Percentiles rank a stretch among this genome's conserved stretches.
phyloP scores from a whole-genome alignment of 2,329 filamentous ascomycete genomes.

The Calycina herbarum region DNA sequence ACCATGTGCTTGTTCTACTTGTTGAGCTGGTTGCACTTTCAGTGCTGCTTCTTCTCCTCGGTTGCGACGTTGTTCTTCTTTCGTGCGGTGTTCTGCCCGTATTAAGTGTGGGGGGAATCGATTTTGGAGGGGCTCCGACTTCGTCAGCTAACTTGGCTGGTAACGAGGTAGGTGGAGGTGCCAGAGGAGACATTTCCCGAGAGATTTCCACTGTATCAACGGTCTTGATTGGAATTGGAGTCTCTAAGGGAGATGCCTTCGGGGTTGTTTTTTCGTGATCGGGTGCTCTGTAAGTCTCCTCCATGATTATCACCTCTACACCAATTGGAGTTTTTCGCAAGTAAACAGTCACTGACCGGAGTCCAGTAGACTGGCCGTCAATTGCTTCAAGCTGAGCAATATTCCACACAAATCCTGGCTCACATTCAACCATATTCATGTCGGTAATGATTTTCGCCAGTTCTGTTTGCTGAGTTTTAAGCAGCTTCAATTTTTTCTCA shows the following conservation, averaged over 20 bases:
- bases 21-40: neutral
- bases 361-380: slow-evolving; percentile 4
- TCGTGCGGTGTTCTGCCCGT: neutral
- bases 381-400: slow-evolving; percentile 8
- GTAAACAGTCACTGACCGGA: slow-evolving; percentile 8
- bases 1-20: neutral
- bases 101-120: neutral
- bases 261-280: neutral
- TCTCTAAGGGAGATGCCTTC: neutral
- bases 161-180: neutral
- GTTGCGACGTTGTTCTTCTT: neutral
- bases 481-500: slow-evolving; percentile 9
- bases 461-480: slow-evolving; percentile 5
- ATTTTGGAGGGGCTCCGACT: neutral
- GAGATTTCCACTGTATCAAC: neutral
- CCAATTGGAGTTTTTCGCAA: slow-evolving; percentile 1
- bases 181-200: neutral
- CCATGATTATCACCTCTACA: neutral
- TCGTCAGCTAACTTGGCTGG: neutral
- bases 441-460: neutral
- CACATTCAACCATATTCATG: slow-evolving; percentile 3
- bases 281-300: neutral
- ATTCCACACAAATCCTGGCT: slow-evolving; percentile 7
- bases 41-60: neutral
- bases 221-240: neutral